Base-by-base conservation (phyloP, 1,284 basidiomycete species). In the Apiotrichum laibachii region DNA sequence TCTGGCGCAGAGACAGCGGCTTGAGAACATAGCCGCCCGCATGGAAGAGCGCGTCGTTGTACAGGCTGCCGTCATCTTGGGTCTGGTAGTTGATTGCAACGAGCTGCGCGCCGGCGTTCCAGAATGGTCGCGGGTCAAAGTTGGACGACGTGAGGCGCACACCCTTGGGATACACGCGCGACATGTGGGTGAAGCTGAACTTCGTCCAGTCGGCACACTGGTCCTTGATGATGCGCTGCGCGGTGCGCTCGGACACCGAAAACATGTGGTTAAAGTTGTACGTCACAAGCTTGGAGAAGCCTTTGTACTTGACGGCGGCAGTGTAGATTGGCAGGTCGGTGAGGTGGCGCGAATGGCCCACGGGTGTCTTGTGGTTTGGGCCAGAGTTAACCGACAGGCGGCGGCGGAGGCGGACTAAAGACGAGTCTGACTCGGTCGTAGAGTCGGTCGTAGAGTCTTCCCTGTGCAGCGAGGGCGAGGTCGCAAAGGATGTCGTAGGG, bases 11-110 rank as follows among this genome's bases (percentile, higher is more conserved):
- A 0, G 88, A 86, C 5, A 81, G 80, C 1, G 95, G 96, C 75
- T 98, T 98, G 47, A 97, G 83, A 7, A 98, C 88, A 72, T 92
- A 98, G 1, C 96, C 95, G 13, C 85, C 84, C 18, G 86, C 83
- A 5, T 88, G 89, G 66, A 99, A 99, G 89, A 99, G 90, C 11
- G 93, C 90, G 67, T 90, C 86, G 70, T 97, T 98, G 72, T 96
- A 61, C 31, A 57, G 52, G n/a, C 57, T 60, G 16, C 51, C 77
- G 84, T 56, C 66, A 92, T 90, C 92, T 67, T 88, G 88, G 0
- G 93, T 99, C 77, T 99, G 96, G 90, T 93, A 98, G 76, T 99
- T 99, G 62, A 99, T 83, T 8, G 96, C 92, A 0, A 96, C 93
- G n/a, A 99, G 78, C 77, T 99, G 95, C 18, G 87, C 86, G 0